Conservation (phyloP, 2,329 filamentous ascomycete species). For the Aspergillus flavus region DNA sequence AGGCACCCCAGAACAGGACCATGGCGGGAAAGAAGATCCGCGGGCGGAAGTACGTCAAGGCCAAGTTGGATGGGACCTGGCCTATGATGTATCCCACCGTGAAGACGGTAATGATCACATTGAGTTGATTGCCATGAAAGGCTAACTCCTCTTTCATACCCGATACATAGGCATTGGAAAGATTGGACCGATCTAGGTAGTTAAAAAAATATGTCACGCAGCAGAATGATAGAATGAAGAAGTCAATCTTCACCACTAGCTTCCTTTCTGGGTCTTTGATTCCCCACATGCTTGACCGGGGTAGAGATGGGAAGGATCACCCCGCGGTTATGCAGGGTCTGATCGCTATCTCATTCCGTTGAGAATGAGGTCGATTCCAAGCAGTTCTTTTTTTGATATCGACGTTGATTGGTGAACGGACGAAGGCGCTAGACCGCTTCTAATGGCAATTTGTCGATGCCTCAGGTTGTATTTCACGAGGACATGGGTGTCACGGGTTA, state of each 20-base stretch:
- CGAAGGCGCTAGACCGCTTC: background rate
- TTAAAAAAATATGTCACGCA: slow-evolving; percentile 55
- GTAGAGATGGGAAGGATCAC: background rate
- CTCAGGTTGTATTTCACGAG: background rate
- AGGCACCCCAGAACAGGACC: slow-evolving; percentile 34
- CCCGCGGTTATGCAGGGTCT: background rate
- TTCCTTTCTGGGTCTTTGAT: slow-evolving; percentile 36
- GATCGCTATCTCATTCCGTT: background rate
- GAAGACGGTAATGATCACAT: slow-evolving; percentile 29
- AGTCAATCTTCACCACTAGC: slow-evolving; percentile 55
- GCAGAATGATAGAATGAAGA: slow-evolving; percentile 49
- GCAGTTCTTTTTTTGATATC: background rate
- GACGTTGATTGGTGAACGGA: background rate
- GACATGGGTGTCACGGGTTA: background rate
- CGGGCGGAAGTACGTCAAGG: slow-evolving; percentile 30
- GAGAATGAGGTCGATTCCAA: background rate
- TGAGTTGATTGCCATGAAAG: slow-evolving; percentile 35
- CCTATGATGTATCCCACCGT: slow-evolving; percentile 30
- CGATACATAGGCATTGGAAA: slow-evolving; percentile 52
- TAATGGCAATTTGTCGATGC: background rate
- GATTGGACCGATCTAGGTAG: slow-evolving; percentile 50
- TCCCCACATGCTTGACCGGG: slow-evolving; percentile 6
- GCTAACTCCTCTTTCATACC: slow-evolving; percentile 38
- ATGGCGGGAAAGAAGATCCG: slow-evolving; percentile 31
- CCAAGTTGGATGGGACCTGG: slow-evolving; percentile 27